A percentile compares a stretch with the other conserved stretches of the same genome.
These are phyloP conservation scores for Postia placenta DNA, from an alignment of 768 basidiomycete species.

Conservation along the genomic window DNA sequence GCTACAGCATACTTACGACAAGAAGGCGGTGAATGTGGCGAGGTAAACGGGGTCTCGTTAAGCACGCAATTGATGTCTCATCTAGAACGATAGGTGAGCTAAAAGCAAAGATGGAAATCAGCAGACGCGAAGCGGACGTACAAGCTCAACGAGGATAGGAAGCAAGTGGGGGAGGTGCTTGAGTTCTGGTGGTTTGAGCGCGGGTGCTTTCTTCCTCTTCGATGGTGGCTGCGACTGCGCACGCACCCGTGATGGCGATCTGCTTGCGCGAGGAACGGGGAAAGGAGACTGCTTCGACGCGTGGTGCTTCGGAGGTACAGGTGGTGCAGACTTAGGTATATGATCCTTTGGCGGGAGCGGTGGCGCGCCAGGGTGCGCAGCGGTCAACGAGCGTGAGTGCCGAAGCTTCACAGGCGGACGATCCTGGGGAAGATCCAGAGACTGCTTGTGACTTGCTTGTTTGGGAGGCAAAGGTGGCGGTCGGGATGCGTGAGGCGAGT, in stretches of 20 bases:
- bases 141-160: slow-evolving; percentile 90
- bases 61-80: slow-evolving; percentile 35
- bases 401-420: slow-evolving; percentile 37
- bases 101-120: background rate
- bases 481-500: slow-evolving; percentile 9
- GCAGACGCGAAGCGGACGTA: slow-evolving; percentile 43
- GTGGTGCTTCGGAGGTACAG: no score
- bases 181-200: slow-evolving; percentile 70
- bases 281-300: no score
- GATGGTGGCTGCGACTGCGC: slow-evolving; percentile 9
- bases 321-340: background rate
- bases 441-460: slow-evolving; percentile 1
- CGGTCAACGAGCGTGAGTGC: slow-evolving; percentile 39
- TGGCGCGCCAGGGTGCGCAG: background rate
- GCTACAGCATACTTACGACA: background rate
- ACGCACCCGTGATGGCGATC: background rate
- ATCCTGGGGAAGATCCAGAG: slow-evolving; percentile 9
- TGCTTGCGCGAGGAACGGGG: no score
- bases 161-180: slow-evolving; percentile 73
- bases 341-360: background rate
- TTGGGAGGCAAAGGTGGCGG: slow-evolving; percentile 5
- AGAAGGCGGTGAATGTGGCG: no score
- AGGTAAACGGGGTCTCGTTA: no score
- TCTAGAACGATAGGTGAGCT: slow-evolving; percentile 17
- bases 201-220: slow-evolving; percentile 36